Evolutionary conservation across 176 grass and related monocot genomes (phyloP).

Genomic region (Zoysia japonica): DNA sequence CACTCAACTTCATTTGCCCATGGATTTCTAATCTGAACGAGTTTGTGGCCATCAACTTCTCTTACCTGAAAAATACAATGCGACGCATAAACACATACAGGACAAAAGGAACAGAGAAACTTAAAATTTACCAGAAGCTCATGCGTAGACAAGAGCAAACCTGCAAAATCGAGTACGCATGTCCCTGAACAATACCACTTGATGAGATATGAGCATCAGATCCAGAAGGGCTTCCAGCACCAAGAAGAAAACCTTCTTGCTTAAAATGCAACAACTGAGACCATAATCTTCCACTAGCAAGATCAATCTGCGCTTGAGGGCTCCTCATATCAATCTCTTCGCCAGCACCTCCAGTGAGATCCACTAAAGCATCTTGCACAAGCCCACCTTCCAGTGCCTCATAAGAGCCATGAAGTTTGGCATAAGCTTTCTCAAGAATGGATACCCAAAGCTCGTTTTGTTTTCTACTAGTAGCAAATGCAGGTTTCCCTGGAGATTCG

Average conservation of each 20-base stretch:
- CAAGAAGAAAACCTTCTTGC: constrained; percentile 94
- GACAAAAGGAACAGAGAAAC: constrained; percentile 1
- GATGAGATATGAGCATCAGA: constrained; percentile 95
- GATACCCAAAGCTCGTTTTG: constrained; percentile 97
- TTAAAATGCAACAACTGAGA: constrained; percentile 97
- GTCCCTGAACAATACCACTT: constrained; percentile 98
- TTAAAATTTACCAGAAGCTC: constrained; percentile 1
- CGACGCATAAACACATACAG: constrained; percentile 14
- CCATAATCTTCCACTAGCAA: constrained; percentile 96
- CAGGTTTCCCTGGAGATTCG: constrained; percentile 86
- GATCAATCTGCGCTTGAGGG: constrained; percentile 88
- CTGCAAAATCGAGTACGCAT: constrained; percentile 99
- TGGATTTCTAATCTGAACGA: constrained; percentile 97
- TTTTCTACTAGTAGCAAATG: constrained; percentile 95
- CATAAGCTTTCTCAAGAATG: constrained; percentile 96
- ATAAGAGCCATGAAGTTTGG: constrained; percentile 98
- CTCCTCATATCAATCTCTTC: constrained; percentile 99
- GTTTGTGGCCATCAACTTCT: constrained; percentile 98
- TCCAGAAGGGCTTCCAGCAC: constrained; percentile 98
- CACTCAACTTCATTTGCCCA: constrained; percentile 99
- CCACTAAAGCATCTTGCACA: constrained; percentile 98
- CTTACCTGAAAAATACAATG: constrained; percentile 69
- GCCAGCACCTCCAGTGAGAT: constrained; percentile 95
- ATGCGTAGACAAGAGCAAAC: constrained; percentile 52
- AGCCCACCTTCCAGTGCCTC: constrained; percentile 98